Evolutionary conservation across 768 basidiomycete species (phyloP).

Genomic region (Boletus speciosus): DNA sequence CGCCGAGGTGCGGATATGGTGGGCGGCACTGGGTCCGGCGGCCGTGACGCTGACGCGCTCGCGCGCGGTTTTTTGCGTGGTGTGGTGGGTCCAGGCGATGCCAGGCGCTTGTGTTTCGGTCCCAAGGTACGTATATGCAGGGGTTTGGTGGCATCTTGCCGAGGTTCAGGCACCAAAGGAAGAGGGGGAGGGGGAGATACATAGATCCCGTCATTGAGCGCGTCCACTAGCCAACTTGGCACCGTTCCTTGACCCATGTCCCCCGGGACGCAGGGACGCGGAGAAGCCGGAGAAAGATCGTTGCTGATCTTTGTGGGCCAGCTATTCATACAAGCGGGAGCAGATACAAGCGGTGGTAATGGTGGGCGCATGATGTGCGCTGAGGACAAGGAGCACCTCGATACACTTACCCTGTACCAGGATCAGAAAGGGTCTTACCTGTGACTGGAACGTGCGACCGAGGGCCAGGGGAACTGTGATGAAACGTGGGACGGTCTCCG

Average conservation of each 20-base stretch:
- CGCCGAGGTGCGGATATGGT: background rate
- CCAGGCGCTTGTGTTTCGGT: conserved; percentile 1
- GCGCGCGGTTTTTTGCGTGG: background rate
- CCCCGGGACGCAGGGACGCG: background rate
- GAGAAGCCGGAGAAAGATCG: background rate
- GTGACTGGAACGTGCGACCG: background rate
- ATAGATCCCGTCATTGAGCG: background rate
- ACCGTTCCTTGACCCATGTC: background rate
- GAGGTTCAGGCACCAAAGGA: background rate
- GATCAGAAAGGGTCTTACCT: conserved; percentile 13
- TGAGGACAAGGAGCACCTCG: conserved; percentile 5
- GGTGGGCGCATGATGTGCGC: background rate
- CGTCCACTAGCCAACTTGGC: conserved; percentile 8
- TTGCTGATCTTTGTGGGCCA: background rate
- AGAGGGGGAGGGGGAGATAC: background rate
- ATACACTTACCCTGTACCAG: conserved; percentile 2
- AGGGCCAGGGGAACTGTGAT: conserved; percentile 11
- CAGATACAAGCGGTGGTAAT: background rate
- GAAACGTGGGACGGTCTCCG: background rate
- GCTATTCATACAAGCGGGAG: background rate
- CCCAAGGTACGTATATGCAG: conserved; percentile 8
- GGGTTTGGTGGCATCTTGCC: background rate
- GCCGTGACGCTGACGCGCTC: background rate
- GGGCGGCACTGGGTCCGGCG: background rate
- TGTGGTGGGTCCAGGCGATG: background rate